These are phyloP conservation scores for Rhodotorula sp. DNA, from an alignment of 1,284 basidiomycete species.

Conservation along the genomic window DNA sequence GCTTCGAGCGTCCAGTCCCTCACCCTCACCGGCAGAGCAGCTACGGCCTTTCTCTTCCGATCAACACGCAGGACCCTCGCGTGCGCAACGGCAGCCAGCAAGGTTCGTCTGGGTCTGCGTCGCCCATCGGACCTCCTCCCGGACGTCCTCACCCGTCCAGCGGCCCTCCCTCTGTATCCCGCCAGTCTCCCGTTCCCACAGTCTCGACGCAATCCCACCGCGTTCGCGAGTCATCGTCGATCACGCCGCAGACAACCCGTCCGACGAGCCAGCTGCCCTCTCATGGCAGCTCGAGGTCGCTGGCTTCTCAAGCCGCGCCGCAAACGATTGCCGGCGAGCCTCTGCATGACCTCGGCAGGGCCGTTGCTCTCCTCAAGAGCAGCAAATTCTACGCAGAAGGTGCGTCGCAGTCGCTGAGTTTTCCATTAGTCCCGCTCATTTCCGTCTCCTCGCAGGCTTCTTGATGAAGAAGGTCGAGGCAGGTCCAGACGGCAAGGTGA, in stretches of 20 bases:
- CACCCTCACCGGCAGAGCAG: constrained; percentile 6
- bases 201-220: background rate
- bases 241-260: background rate
- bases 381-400: constrained; percentile 39
- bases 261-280: constrained; percentile 3
- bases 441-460: constrained; percentile 17
- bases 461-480: constrained; percentile 38
- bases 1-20: too few species aligned
- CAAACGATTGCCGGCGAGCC: constrained; percentile 37
- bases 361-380: constrained; percentile 27
- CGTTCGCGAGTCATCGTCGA: background rate
- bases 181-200: constrained; percentile 12
- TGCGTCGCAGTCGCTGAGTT: background rate
- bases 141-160: background rate
- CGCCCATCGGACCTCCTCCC: background rate
- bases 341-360: constrained; percentile 33
- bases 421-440: background rate
- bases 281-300: constrained; percentile 6
- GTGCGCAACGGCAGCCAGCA: background rate
- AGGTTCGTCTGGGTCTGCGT: background rate
- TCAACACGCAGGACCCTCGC: background rate
- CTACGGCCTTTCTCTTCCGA: background rate
- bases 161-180: background rate
- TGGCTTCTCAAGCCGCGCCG: background rate
- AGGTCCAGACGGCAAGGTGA: constrained; percentile 32